Conservation (phyloP, 2,329 filamentous ascomycete species). For the Capronia americana region DNA sequence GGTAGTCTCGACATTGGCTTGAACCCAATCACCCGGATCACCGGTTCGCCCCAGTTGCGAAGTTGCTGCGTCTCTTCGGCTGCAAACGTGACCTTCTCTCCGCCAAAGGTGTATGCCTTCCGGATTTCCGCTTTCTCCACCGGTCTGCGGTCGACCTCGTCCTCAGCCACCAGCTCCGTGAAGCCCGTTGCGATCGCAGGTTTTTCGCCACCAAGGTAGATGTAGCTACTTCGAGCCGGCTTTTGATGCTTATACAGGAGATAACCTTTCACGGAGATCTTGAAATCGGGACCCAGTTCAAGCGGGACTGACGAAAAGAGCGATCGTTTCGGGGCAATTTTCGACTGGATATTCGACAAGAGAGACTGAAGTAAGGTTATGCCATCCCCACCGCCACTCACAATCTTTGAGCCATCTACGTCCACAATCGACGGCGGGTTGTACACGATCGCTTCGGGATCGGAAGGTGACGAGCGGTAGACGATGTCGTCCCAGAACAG, state of each 20-base stretch:
- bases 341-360: slow-evolving; percentile 87
- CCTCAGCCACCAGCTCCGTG: slow-evolving; percentile 72
- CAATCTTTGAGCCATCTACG: slow-evolving; percentile 57
- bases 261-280: slow-evolving; percentile 92
- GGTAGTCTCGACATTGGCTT: slow-evolving; percentile 78
- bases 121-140: slow-evolving; percentile 82
- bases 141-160: slow-evolving; percentile 74
- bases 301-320: slow-evolving; percentile 87
- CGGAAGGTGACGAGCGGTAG: slow-evolving; percentile 73
- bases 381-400: slow-evolving; percentile 72
- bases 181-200: slow-evolving; percentile 78
- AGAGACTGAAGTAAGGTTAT: slow-evolving; percentile 79
- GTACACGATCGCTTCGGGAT: slow-evolving; percentile 70
- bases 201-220: slow-evolving; percentile 86
- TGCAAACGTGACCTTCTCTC: slow-evolving; percentile 84
- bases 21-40: slow-evolving; percentile 91
- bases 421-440: slow-evolving; percentile 45
- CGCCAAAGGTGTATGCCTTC: slow-evolving; percentile 95
- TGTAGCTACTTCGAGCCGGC: slow-evolving; percentile 80
- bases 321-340: slow-evolving; percentile 81
- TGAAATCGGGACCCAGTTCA: slow-evolving; percentile 82
- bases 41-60: slow-evolving; percentile 78
- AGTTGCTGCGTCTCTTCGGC: slow-evolving; percentile 81
- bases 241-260: slow-evolving; percentile 84
- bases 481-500: slow-evolving; percentile 98